phyloP scores from a whole-genome alignment of 305 asterid species.

The Solanum hybrid region DNA sequence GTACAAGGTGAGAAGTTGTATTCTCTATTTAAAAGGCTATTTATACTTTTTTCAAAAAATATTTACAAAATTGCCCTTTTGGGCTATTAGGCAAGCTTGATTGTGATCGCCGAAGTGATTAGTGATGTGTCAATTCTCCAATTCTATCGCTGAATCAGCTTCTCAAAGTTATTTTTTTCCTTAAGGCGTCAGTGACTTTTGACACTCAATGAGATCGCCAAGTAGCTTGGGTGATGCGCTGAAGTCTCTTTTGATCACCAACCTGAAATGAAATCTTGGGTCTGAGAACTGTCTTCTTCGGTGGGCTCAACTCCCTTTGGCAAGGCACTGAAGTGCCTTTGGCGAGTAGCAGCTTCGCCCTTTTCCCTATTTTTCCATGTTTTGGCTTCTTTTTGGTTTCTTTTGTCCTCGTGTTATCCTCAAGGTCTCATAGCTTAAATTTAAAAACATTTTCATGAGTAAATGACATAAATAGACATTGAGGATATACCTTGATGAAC shows the following conservation, averaged over 20 bases:
- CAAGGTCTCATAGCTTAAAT: not conserved
- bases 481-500: not conserved
- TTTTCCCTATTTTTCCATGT: not conserved
- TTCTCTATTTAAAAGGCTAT: not conserved
- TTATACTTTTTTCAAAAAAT: too few species aligned
- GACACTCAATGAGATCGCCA: not conserved
- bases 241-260: not conserved
- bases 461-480: not conserved
- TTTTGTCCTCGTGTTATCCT: not conserved
- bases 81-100: too few species aligned
- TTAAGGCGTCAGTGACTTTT: not conserved
- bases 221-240: not conserved
- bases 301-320: not conserved
- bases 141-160: not conserved
- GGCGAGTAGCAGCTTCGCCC: fast-evolving
- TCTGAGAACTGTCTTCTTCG: not conserved
- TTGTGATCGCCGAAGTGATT: not conserved
- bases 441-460: too few species aligned
- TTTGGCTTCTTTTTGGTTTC: not conserved
- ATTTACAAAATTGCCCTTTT: too few species aligned
- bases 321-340: not conserved
- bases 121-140: not conserved
- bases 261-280: too few species aligned
- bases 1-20: too few species aligned
- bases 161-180: not conserved